phyloP scores from a whole-genome alignment of 2,329 filamentous ascomycete genomes.

The Diplodia sapinea region DNA sequence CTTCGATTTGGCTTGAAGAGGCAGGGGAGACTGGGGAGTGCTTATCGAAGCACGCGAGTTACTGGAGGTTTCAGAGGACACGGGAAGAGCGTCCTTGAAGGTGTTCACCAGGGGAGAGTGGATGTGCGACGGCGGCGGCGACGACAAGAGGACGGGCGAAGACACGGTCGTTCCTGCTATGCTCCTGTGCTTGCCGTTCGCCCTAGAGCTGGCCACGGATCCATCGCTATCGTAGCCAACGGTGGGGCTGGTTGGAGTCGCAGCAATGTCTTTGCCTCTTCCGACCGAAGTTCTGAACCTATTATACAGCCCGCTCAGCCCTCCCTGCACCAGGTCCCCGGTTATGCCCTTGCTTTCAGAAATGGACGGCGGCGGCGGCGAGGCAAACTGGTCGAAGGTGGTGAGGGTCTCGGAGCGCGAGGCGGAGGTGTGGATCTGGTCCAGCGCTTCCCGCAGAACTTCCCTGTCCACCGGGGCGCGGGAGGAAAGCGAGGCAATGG shows the following conservation, averaged over 20 bases:
- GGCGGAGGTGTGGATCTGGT: conserved; percentile 88
- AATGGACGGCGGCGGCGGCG: conserved; percentile 65
- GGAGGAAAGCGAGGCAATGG: conserved; percentile 48
- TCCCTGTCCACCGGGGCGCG: conserved; percentile 36
- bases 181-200: conserved; percentile 36
- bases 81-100: conserved; percentile 44
- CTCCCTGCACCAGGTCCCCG: conserved; percentile 79
- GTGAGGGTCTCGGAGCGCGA: conserved; percentile 84
- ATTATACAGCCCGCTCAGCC: conserved; percentile 86
- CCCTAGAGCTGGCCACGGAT: conserved; percentile 38
- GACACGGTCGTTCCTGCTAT: conserved; percentile 42
- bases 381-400: conserved; percentile 90
- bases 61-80: conserved; percentile 25
- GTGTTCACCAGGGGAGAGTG: conserved; percentile 47
- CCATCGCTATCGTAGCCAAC: conserved; percentile 42
- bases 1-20: conserved; percentile 40
- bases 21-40: conserved; percentile 40
- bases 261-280: conserved; percentile 63
- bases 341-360: conserved; percentile 73
- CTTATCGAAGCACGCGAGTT: conserved; percentile 43
- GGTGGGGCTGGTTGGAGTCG: conserved; percentile 43
- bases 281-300: conserved; percentile 83
- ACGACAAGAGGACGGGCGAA: conserved; percentile 46
- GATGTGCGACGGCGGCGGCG: conserved; percentile 43
- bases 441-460: conserved; percentile 56